phyloP scores from a whole-genome alignment of 2,329 filamentous ascomycete species.

The Sarocladiaceae sp. region DNA sequence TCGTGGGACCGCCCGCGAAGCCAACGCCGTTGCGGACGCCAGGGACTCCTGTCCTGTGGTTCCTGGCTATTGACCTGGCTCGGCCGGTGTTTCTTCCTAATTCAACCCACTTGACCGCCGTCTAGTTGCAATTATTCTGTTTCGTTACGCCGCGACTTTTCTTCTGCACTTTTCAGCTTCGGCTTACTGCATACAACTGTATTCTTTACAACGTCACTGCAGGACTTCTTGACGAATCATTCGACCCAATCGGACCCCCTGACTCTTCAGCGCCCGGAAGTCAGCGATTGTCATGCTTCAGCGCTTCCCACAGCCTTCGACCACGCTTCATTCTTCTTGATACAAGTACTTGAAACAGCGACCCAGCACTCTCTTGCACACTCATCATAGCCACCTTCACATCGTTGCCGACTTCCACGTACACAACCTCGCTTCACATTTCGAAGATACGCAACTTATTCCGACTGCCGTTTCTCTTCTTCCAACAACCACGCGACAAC shows the following conservation, averaged over 20 bases:
- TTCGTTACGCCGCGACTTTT: background rate
- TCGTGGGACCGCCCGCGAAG: slow-evolving; percentile 1
- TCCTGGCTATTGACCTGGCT: slow-evolving; percentile 3
- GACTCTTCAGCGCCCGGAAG: background rate
- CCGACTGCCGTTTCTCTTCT: background rate
- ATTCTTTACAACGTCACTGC: slow-evolving; percentile 7
- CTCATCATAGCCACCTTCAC: slow-evolving; percentile 1
- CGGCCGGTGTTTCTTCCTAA: background rate
- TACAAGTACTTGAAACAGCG: slow-evolving; percentile 9
- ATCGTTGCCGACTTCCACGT: background rate
- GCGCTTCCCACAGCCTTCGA: background rate
- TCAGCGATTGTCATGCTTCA: slow-evolving; percentile 4
- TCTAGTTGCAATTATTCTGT: background rate
- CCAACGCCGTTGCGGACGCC: background rate
- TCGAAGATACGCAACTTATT: background rate
- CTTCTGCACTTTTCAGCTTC: slow-evolving; percentile 2
- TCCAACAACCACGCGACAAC: background rate
- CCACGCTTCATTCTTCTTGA: slow-evolving; percentile 3
- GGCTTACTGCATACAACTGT: background rate
- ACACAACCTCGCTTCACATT: no score
- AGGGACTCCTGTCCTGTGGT: background rate
- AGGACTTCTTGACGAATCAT: slow-evolving; percentile 3
- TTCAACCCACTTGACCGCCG: slow-evolving; percentile 4
- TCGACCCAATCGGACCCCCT: slow-evolving; percentile 1
- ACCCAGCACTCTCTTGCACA: slow-evolving; percentile 6